Evolutionary conservation across 768 basidiomycete species (phyloP).

Genomic region (Phylloporus sp.): DNA sequence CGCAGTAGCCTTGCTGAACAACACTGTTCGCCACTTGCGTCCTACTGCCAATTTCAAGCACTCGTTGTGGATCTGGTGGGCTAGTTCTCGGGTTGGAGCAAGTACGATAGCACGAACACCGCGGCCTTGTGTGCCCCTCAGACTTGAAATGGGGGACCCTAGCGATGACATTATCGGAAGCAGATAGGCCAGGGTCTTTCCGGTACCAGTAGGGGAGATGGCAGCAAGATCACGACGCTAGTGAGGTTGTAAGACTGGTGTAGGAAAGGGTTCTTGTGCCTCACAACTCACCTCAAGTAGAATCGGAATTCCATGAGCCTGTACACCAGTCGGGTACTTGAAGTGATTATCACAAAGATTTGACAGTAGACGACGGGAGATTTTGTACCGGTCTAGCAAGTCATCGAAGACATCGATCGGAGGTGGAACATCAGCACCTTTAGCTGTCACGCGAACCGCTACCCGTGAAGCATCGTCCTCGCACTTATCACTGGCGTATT

Average conservation of each 20-base stretch:
- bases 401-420: slow-evolving; percentile 56
- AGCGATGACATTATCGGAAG: slow-evolving; percentile 72
- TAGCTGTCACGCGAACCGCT: slow-evolving; percentile 67
- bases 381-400: slow-evolving; percentile 52
- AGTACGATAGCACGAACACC: slow-evolving; percentile 80
- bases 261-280: neutral
- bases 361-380: slow-evolving; percentile 56
- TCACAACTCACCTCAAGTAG: slow-evolving; percentile 59
- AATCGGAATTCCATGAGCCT: slow-evolving; percentile 76
- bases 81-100: slow-evolving; percentile 93
- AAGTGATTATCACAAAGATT: slow-evolving; percentile 65
- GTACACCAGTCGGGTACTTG: slow-evolving; percentile 72
- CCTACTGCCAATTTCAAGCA: slow-evolving; percentile 77
- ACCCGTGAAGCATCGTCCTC: slow-evolving; percentile 26
- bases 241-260: neutral
- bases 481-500: slow-evolving; percentile 22
- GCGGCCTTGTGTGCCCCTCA: slow-evolving; percentile 40
- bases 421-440: slow-evolving; percentile 67
- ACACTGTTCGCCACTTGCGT: slow-evolving; percentile 74
- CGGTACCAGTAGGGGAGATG: slow-evolving; percentile 95
- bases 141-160: slow-evolving; percentile 48
- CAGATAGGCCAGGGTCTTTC: slow-evolving; percentile 93
- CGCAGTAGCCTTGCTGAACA: slow-evolving; percentile 90
- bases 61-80: slow-evolving; percentile 93
- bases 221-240: slow-evolving; percentile 86